Evolutionary conservation across 768 basidiomycete species (phyloP), one percentile per base, ranked within the genome.

Genomic region (Leucocoprinus leucothites): DNA sequence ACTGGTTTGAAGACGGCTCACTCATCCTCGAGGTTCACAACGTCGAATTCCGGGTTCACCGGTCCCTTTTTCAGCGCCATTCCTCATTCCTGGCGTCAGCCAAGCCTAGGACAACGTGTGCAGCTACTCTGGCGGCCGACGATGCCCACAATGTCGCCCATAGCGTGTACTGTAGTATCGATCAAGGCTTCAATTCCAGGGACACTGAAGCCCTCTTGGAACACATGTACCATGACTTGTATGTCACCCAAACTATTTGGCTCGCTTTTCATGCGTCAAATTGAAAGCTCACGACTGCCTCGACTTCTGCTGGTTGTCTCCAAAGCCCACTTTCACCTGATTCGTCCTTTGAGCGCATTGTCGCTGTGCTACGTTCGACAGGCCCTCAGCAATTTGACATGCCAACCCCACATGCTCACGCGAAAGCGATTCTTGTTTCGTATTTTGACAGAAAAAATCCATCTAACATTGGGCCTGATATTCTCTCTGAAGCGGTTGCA

Each of bases 1-100:
- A 80, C 64, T 89, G 85, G 85, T 82, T 87, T 59, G 74, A 82
- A 31, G 86, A 89, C 62, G 87, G 82, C 56, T 81, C 81, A 18
- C 64, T 86, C 11, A 66, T 85, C 26, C 63, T 89, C 34, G 70
- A 70, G 56, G 69, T 79, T 34, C 65, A 74, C 57, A 64, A 71
- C 19, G 64, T 74, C 22, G 61, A 73, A 21, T 90, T 84, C 74
- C 84, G 75, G 61, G 69, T 89, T 31, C 86, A 87, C 62, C 67
- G 67, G 34, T 71, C 74, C 3, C 64, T 88, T 6, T 65, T 89
- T 3, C 65, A 70, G 35, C 74, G 81, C 11, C 82, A 85, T 56
- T 86, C 84, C 1, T 69, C 57, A 19, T 71, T 65, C 51, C 67
- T 76, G 43, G 59, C 66, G 34, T 50, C 67, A 1, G 6, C 53